Conservation (phyloP, 208 protist species). For the Spongospora subterranea region DNA sequence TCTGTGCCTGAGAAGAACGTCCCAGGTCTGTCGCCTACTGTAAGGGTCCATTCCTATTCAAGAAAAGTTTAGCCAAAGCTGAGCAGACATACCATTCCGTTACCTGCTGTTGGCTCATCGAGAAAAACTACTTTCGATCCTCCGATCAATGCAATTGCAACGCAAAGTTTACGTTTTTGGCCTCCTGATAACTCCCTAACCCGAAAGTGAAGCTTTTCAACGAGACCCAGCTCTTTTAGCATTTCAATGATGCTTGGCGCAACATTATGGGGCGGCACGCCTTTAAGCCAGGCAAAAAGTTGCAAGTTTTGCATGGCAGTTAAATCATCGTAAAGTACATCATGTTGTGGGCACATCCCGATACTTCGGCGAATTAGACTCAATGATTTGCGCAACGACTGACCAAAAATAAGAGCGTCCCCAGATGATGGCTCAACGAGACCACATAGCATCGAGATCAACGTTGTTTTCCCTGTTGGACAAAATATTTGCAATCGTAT, state of each 20-base stretch:
- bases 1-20: slow-evolving; percentile 14
- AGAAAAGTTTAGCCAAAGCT: background rate
- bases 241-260: slow-evolving; percentile 16
- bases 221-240: slow-evolving; percentile 58
- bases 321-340: slow-evolving; percentile 70
- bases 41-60: slow-evolving; percentile 64
- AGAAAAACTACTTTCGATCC: slow-evolving; percentile 63
- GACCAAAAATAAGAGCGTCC: slow-evolving; percentile 65
- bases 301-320: slow-evolving; percentile 71
- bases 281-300: slow-evolving; percentile 56
- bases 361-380: slow-evolving; percentile 67
- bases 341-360: slow-evolving; percentile 76
- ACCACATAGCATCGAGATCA: slow-evolving; percentile 71
- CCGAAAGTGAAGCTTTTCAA: slow-evolving; percentile 58
- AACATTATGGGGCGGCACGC: background rate
- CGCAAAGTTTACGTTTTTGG: slow-evolving; percentile 69
- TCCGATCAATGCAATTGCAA: slow-evolving; percentile 68
- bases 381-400: slow-evolving; percentile 61
- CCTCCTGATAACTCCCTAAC: slow-evolving; percentile 61
- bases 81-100: no score
- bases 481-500: no score
- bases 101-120: slow-evolving; percentile 59
- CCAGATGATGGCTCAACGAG: slow-evolving; percentile 66
- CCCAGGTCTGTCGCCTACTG: slow-evolving; percentile 61
- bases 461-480: slow-evolving; percentile 72